Base-by-base conservation (phyloP, 495 filamentous ascomycete species). In the Talaromyces wortmannii region DNA sequence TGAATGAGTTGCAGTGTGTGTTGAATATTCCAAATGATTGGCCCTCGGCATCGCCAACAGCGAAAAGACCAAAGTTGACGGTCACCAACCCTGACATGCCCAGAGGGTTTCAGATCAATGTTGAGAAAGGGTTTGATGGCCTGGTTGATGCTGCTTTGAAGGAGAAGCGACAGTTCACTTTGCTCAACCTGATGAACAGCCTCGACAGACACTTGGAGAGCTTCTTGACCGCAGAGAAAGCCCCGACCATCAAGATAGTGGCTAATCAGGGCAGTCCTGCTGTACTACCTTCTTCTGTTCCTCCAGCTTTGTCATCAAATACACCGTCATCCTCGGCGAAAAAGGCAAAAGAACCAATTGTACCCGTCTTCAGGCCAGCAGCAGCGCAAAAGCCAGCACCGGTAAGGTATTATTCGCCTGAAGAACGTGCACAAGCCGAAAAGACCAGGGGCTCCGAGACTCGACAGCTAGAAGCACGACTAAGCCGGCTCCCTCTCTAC, bases 81-180 rank as follows among this genome's bases (percentile, higher is more conserved):
- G 83, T 95, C 45, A 82, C 74, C 51, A 95, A 96, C 63, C 73
- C 78, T 57, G 83, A 91, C 52, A 92, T 96, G 60, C 86, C 84
- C n/a, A 68, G 84, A 55, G 89, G 85, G 0, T 95, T 86, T 63
- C 85, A 87, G 59, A 79, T 86, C 58, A 96, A 95, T 69, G 79
- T 96, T 15, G 87, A 91, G 58, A 73, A 73, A 57, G 91, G 91
- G 1, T 96, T 91, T 69, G 82, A 87, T 59, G 77, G 68, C 10
- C 75, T 95, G 32, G 84, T 83, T 6, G 64, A 81, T 46, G 69
- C 67, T 30, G 64, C 72, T 3, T 44, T 76, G 43, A 61, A 72
- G 16, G 80, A 78, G 13, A 74, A 74, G 45, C 70, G 74, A 7
- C 73, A 71, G 11, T 73, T 75, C 5, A 92, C 86, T 0, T 67